Conservation (phyloP, 2,329 filamentous ascomycete species). For the Ophiostoma australiae region DNA sequence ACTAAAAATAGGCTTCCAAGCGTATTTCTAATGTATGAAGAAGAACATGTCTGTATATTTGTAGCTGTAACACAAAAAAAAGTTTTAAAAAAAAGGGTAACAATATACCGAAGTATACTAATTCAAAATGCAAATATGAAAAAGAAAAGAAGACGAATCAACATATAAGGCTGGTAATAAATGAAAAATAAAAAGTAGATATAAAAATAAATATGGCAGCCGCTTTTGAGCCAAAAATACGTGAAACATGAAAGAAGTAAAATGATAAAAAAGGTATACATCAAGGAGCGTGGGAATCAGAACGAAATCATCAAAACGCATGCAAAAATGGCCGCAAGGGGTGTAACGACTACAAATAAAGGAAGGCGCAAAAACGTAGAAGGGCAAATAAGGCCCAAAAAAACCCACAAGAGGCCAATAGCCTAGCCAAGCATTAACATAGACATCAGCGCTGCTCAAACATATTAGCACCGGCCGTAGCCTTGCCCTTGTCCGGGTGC, state of each 20-base stretch:
- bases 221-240: neutral
- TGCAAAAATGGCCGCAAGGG: neutral
- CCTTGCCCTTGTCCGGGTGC: conserved; percentile 17
- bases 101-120: neutral
- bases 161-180: neutral
- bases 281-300: conserved; percentile 15
- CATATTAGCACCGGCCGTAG: conserved; percentile 6
- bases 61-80: neutral
- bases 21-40: neutral
- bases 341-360: neutral
- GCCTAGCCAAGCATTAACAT: neutral
- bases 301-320: conserved; percentile 9
- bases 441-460: conserved; percentile 7
- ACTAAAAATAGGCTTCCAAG: neutral
- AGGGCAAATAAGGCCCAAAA: neutral
- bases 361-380: neutral
- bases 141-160: neutral
- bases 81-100: neutral
- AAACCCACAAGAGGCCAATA: neutral
- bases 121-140: neutral
- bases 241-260: neutral
- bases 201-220: neutral
- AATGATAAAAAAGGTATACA: neutral
- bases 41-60: neutral
- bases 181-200: neutral